Evolutionary conservation across 2,329 filamentous ascomycete species (phyloP).

Genomic region (Cucurbitaria berberidis): DNA sequence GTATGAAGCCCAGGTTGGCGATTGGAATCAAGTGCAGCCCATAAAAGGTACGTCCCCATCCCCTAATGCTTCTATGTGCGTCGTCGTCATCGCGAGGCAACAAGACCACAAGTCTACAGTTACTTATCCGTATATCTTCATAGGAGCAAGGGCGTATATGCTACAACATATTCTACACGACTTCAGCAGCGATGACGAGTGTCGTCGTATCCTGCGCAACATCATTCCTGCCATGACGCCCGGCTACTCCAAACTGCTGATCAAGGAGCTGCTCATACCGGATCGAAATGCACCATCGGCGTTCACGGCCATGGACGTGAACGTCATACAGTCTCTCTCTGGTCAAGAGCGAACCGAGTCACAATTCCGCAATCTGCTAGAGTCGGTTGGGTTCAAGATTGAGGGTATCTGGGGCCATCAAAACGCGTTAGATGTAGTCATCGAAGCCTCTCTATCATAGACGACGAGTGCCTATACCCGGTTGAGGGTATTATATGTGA

Average conservation of each 20-base stretch:
- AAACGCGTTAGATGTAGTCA: slow-evolving; percentile 9
- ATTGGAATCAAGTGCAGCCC: slow-evolving; percentile 9
- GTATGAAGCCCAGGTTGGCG: slow-evolving; percentile 11
- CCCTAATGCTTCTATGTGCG: not conserved
- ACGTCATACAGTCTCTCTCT: slow-evolving; percentile 10
- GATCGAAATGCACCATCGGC: slow-evolving; percentile 11
- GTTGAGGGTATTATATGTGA: no score
- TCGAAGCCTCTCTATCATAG: slow-evolving; percentile 8
- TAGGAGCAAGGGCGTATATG: slow-evolving; percentile 11
- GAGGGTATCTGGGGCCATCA: slow-evolving; percentile 6
- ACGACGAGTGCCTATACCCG: no score
- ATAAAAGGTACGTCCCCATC: slow-evolving; percentile 3
- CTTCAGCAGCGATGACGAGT: slow-evolving; percentile 9
- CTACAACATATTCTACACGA: slow-evolving; percentile 12
- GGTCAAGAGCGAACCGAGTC: slow-evolving; percentile 7
- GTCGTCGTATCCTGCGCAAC: slow-evolving; percentile 9
- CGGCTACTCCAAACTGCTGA: slow-evolving; percentile 13
- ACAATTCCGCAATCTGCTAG: slow-evolving; percentile 8
- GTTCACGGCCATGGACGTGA: slow-evolving; percentile 13
- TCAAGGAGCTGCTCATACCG: slow-evolving; percentile 13
- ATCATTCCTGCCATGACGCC: slow-evolving; percentile 15
- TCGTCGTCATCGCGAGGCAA: not conserved
- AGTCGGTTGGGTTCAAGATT: slow-evolving; percentile 9
- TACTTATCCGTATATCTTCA: not conserved
- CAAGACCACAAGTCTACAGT: not conserved